Conservation (phyloP, 2,329 filamentous ascomycete genomes). For the Paraphaeosphaeria minitans region DNA sequence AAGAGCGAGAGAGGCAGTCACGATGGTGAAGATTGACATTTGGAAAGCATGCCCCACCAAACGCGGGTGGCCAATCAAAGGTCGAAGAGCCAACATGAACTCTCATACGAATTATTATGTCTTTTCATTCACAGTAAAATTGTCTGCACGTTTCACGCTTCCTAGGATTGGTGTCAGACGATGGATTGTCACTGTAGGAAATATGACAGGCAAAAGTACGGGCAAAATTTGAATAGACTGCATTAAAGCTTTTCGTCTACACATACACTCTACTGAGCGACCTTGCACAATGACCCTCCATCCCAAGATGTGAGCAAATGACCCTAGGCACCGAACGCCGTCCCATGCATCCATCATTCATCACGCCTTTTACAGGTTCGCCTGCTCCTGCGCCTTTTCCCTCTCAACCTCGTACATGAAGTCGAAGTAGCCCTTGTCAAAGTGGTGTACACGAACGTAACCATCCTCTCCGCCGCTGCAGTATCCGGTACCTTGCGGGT, state of each 20-base stretch:
- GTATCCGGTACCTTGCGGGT: conserved; percentile 90
- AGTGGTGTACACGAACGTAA: conserved; percentile 97
- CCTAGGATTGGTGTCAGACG: not conserved
- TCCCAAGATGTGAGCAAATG: conserved; percentile 18
- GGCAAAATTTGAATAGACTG: conserved; percentile 1
- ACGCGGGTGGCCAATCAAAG: conserved; percentile 2
- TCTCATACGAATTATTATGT: not conserved
- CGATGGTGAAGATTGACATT: not conserved
- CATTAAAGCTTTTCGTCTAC: conserved; percentile 3
- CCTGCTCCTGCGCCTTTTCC: conserved; percentile 61
- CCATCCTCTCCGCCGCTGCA: conserved; percentile 96
- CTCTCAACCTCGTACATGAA: conserved; percentile 99
- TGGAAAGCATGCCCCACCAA: not conserved
- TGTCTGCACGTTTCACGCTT: not conserved
- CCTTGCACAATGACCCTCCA: conserved; percentile 7
- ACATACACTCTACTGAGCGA: conserved; percentile 1
- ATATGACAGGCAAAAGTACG: not conserved
- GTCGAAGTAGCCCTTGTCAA: conserved; percentile 98
- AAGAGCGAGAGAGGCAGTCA: not conserved
- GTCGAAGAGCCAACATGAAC: not conserved
- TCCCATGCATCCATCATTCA: conserved; percentile 44
- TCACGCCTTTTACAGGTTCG: conserved; percentile 40
- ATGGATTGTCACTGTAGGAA: not conserved
- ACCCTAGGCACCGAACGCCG: conserved; percentile 41
- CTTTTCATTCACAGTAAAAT: not conserved